Evolutionary conservation across 345 rosid species (phyloP), one percentile per base, ranked within the genome.

Genomic region (Hevea brasiliensis): DNA sequence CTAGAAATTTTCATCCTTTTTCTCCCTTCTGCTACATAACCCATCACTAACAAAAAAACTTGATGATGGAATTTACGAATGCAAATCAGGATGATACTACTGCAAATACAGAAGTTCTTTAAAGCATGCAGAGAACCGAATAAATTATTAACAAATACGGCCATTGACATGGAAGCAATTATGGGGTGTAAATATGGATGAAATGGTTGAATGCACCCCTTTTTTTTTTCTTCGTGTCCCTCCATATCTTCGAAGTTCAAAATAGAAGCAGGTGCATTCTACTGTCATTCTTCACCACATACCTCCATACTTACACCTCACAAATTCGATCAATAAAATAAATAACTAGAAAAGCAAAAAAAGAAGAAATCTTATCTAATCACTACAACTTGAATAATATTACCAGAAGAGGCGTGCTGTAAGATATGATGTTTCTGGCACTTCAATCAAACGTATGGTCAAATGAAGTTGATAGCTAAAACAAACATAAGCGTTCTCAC

Each of bases 31-130:
- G 37, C 56, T 59, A 32, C 59, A 48, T 32, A 58, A 70, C 65
- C 26, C 76, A 55, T 65, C 50, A 20, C 65, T 8, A 21, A 1
- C 8, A 37, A 10, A 40, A 6, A 53, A 51, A 66, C 18, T 15
- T 32, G 56, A 17, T 26, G 24, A 21, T 67, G 51, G 54, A 8
- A 26, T 4, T 74, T 70, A 12, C 9, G 18, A 58, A 41, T 50
- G 45, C 59, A 69, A 18, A 37, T 7, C 45, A 15, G 51, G 40
- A 26, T 37, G 13, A 62, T 57, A 53, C 71, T 48, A 51, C 4
- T 68, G 54, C 55, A n/a, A 29, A 60, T 41, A 63, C 55, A 67
- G 50, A 54, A 71, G 37, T 32, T n/a, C 54, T 70, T 64, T 44
- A 15, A 24, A 17, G 60, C 42, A 66, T 67, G 74, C 54, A 65